phyloP scores from a whole-genome alignment of 202 grass and related monocot genomes.

The Panicum virgatum region DNA sequence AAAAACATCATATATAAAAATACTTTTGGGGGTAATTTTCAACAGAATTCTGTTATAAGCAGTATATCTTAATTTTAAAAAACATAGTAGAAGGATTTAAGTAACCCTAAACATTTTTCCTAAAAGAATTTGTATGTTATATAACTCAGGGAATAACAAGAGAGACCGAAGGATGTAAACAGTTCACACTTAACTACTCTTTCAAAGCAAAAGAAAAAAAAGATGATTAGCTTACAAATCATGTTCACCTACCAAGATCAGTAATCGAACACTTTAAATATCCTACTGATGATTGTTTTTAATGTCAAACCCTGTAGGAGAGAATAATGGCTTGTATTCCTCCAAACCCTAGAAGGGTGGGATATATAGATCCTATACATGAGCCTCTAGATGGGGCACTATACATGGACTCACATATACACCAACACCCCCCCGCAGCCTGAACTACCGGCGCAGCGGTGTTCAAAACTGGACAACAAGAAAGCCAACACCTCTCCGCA shows the following conservation, averaged over 20 bases:
- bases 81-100: not conserved
- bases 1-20: conserved; percentile 24
- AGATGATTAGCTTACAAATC: not conserved
- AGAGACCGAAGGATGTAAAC: not conserved
- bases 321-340: too few species aligned
- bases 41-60: not conserved
- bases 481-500: too few species aligned
- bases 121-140: conserved; percentile 3
- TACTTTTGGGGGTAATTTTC: not conserved
- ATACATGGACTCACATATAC: too few species aligned
- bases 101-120: not conserved
- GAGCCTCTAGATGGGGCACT: too few species aligned
- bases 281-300: conserved; percentile 16
- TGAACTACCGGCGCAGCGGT: too few species aligned
- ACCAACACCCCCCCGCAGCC: too few species aligned
- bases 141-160: not conserved
- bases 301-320: too few species aligned
- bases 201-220: conserved; percentile 13
- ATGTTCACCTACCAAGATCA: conserved; percentile 12
- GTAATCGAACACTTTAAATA: conserved; percentile 17
- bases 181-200: not conserved
- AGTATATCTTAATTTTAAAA: conserved; percentile 7
- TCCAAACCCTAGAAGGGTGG: too few species aligned
- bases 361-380: too few species aligned
- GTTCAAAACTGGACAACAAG: too few species aligned